phyloP scores from a whole-genome alignment of 148 eudicot species.

The Vaccinium myrtillus region DNA sequence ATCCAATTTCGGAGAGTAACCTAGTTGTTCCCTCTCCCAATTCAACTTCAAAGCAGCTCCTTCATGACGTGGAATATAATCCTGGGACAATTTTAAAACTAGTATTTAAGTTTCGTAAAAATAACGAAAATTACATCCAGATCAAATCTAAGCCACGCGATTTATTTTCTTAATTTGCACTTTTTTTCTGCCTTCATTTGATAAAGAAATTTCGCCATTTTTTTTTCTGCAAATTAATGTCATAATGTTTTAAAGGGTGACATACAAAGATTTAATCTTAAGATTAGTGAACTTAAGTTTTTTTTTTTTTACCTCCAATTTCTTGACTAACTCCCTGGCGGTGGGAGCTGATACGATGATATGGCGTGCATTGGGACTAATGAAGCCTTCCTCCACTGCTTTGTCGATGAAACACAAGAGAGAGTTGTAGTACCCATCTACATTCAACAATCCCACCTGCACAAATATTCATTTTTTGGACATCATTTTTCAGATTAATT shows the following conservation, averaged over 20 bases:
- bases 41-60: constrained; percentile 38
- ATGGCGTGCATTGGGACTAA: constrained; percentile 36
- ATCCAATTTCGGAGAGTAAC: constrained; percentile 29
- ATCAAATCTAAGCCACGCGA: background rate
- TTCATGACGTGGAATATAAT: constrained; percentile 48
- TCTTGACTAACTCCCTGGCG: constrained; percentile 30
- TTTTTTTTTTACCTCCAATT: constrained; percentile 34
- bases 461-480: background rate
- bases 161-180: too few relatives aligned
- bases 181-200: too few relatives aligned
- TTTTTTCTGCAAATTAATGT: too few relatives aligned
- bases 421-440: constrained; percentile 52
- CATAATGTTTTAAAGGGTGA: too few relatives aligned
- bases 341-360: constrained; percentile 44
- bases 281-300: background rate
- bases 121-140: too few relatives aligned
- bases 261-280: background rate
- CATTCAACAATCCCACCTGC: constrained; percentile 56
- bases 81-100: constrained; percentile 18
- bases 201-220: too few relatives aligned
- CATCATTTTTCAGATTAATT: background rate
- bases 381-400: constrained; percentile 49
- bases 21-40: constrained; percentile 53
- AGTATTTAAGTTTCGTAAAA: too few relatives aligned
- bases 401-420: constrained; percentile 49